Evolutionary conservation across 2,329 filamentous ascomycete genomes (phyloP), one percentile per base, ranked within the genome.

Genomic region (Aspergillus cejpii): DNA sequence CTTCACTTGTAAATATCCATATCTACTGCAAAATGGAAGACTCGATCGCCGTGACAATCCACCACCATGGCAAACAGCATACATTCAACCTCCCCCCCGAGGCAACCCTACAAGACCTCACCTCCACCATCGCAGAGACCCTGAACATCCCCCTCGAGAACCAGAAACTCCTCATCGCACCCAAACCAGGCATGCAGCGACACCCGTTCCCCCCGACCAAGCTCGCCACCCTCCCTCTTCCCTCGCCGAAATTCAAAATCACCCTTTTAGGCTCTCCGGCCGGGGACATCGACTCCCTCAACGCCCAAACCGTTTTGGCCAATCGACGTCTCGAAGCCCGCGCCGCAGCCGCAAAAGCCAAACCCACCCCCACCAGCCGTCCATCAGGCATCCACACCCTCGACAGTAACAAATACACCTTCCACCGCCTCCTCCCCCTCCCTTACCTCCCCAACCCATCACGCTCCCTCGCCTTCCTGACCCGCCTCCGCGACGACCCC

Each of bases 401-500:
- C 33, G 57, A 51, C 12, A 43, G 57, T 20, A 91, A 89, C 67
- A 92, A 59, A 48, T 95, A 94, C 70, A 94, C 86, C 0, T 98
- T 98, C 69, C 77, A 83, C 51, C 79, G 80, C 0, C 74, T 97
- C 1, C 78, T 81, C 1, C 86, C 90, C 0, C 76, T 98, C 0
- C 71, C 79, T 0, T 82, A 91, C 57, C 81, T 97, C 0, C 88
- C 89, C 0, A 77, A 84, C 43, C 84, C 90, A 0, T 76, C 83
- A 19, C 81, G 82, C 42, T 86, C 83, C 8, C 74, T 81, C 3
- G 71, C 76, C 0, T 87, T 91, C 56, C 78, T 98, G 2, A 74
- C 85, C 62, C 79, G 85, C 1, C 75, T 98, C 3, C 81, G 81
- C 52, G 78, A 84, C 49, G 92, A 98, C 64, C 83, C 87, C 0